Conservation (phyloP, 805 yeast genomes). For the Lipomyces mesembrius region DNA sequence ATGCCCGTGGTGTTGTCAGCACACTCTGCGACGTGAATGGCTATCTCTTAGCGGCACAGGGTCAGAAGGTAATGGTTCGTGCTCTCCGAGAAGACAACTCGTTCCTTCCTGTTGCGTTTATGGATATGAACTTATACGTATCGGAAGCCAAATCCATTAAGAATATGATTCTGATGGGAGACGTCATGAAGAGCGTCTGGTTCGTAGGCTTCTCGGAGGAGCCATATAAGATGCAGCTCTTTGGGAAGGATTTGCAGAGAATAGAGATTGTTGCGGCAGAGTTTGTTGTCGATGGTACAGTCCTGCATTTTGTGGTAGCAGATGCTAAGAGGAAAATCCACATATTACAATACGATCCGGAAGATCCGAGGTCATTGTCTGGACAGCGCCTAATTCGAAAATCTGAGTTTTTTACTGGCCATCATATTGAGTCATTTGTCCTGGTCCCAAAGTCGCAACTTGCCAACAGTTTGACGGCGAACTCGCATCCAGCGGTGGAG, state of each 20-base stretch:
- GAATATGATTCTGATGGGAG: constrained; percentile 80
- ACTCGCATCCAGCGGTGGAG: not conserved
- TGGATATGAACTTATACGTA: constrained; percentile 80
- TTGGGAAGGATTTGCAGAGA: constrained; percentile 73
- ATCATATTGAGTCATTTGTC: constrained; percentile 45
- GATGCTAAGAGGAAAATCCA: constrained; percentile 73
- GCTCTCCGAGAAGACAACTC: constrained; percentile 83
- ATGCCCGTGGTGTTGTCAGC: constrained; percentile 81
- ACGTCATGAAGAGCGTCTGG: constrained; percentile 74
- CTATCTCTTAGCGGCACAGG: constrained; percentile 80
- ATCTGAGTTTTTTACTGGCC: constrained; percentile 71
- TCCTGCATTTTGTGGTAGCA: constrained; percentile 66
- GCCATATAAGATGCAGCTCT: constrained; percentile 80
- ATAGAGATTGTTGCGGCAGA: constrained; percentile 75
- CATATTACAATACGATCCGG: constrained; percentile 86
- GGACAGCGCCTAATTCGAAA: constrained; percentile 77
- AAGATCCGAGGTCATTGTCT: constrained; percentile 77
- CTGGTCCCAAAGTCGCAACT: constrained; percentile 42
- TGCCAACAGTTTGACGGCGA: not conserved
- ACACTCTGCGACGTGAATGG: constrained; percentile 81
- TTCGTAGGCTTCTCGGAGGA: constrained; percentile 92
- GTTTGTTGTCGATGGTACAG: constrained; percentile 71
- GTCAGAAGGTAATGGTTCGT: constrained; percentile 78
- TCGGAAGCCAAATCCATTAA: constrained; percentile 82
- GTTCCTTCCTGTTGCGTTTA: constrained; percentile 91